phyloP scores from a whole-genome alignment of 1,139 yeast genomes.

The Lipomyces yarrowii region DNA sequence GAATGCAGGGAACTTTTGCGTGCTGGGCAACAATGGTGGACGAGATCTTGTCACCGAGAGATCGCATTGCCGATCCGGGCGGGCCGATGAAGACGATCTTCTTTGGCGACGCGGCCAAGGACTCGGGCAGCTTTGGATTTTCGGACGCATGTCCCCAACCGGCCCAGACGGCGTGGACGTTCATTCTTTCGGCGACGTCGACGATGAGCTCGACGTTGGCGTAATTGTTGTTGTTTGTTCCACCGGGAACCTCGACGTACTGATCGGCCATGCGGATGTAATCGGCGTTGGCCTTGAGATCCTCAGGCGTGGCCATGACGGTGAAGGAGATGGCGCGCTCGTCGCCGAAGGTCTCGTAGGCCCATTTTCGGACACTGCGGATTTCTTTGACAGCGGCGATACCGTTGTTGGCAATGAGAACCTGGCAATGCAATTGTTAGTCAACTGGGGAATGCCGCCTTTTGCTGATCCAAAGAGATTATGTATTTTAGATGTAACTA shows the following conservation, averaged over 20 bases:
- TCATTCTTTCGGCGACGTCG: slow-evolving; percentile 93
- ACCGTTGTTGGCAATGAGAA: slow-evolving; percentile 96
- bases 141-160: slow-evolving; percentile 99
- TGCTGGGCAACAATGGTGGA: slow-evolving; percentile 98
- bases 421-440: slow-evolving; percentile 38
- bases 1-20: slow-evolving; percentile 96
- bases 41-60: slow-evolving; percentile 97
- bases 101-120: slow-evolving; percentile 85
- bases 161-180: slow-evolving; percentile 99
- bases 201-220: slow-evolving; percentile 97
- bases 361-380: slow-evolving; percentile 97
- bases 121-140: slow-evolving; percentile 92
- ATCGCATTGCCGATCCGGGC: slow-evolving; percentile 98
- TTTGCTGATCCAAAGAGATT: neutral
- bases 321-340: slow-evolving; percentile 92
- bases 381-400: slow-evolving; percentile 99
- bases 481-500: slow-evolving; percentile 3
- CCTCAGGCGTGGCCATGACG: slow-evolving; percentile 99
- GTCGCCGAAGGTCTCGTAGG: slow-evolving; percentile 95
- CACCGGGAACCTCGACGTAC: slow-evolving; percentile 98
- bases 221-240: slow-evolving; percentile 95
- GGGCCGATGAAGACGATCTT: slow-evolving; percentile 94
- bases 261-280: slow-evolving; percentile 99
- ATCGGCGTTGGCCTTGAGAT: slow-evolving; percentile 93
- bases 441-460: no score